Conservation (phyloP, 345 rosid species). For the Tarenaya hassleriana region DNA sequence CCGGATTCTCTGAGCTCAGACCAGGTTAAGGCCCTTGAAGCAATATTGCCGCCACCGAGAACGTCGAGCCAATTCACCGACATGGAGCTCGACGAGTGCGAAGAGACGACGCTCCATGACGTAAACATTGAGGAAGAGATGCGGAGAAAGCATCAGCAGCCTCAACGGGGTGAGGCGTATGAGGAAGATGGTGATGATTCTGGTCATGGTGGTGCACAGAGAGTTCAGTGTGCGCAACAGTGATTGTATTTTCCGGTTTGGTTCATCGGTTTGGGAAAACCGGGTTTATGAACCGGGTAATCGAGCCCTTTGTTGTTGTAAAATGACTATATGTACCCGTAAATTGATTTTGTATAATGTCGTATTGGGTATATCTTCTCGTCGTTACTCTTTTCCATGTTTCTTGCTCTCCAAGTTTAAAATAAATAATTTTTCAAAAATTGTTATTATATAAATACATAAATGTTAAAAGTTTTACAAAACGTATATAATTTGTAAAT, state of each 20-base stretch:
- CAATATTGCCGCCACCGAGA: conserved; percentile 58
- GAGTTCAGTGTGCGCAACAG: conserved; percentile 81
- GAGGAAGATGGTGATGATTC: conserved; percentile 49
- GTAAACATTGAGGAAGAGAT: conserved; percentile 63
- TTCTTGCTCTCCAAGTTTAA: too few species aligned
- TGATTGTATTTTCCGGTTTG: conserved; percentile 18
- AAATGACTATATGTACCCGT: too few species aligned
- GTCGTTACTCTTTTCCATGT: too few species aligned
- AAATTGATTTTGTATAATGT: too few species aligned
- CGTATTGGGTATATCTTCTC: too few species aligned
- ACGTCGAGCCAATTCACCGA: conserved; percentile 39
- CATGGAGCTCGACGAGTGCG: conserved; percentile 84
- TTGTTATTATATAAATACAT: too few species aligned
- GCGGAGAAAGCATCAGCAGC: conserved; percentile 61
- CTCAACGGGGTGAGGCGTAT: conserved; percentile 37
- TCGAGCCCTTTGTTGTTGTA: too few species aligned
- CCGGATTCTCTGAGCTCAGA: conserved; percentile 62
- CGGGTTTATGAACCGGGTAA: too few species aligned
- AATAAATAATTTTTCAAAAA: too few species aligned
- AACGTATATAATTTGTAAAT: too few species aligned
- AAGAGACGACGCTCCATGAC: conserved; percentile 83
- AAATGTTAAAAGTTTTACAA: too few species aligned
- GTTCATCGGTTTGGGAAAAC: too few species aligned
- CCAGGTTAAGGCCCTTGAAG: conserved; percentile 67
- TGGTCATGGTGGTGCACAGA: conserved; percentile 34